A percentile compares a stretch with the other conserved stretches of the same genome.
phyloP scores from a whole-genome alignment of 2,329 filamentous ascomycete species.

The Macrophomina phaseolina region DNA sequence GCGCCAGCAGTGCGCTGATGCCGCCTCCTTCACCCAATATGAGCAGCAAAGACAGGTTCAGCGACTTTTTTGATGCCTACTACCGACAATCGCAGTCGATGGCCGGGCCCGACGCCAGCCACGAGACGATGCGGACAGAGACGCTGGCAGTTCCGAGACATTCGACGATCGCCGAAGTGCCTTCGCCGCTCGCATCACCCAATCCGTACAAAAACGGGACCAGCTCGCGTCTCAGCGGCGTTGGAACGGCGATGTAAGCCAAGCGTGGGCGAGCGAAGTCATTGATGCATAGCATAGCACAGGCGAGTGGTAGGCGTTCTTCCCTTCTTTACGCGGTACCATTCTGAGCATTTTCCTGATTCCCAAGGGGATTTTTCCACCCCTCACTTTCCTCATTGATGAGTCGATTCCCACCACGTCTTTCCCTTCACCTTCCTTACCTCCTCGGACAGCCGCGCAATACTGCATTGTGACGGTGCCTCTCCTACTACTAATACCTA shows the following conservation, averaged over 20 bases:
- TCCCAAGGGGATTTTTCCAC: not conserved
- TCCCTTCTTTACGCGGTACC: not conserved
- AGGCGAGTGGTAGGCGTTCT: slow-evolving; percentile 7
- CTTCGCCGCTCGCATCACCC: slow-evolving; percentile 31
- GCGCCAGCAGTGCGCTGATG: not conserved
- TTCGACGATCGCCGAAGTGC: slow-evolving; percentile 39
- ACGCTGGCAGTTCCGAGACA: slow-evolving; percentile 32
- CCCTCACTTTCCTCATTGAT: not conserved
- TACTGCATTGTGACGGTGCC: not conserved
- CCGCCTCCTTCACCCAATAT: slow-evolving; percentile 27
- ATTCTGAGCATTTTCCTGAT: slow-evolving; percentile 1
- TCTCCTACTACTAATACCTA: not conserved
- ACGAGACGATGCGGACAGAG: slow-evolving; percentile 31
- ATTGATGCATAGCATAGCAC: slow-evolving; percentile 24
- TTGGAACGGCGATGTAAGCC: not conserved
- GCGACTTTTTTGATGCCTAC: slow-evolving; percentile 49
- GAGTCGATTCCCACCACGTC: slow-evolving; percentile 18
- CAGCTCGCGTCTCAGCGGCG: not conserved
- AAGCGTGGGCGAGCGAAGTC: not conserved
- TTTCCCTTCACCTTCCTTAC: not conserved
- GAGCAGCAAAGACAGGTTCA: slow-evolving; percentile 34
- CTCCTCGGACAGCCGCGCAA: not conserved
- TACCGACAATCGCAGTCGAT: slow-evolving; percentile 40
- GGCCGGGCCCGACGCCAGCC: slow-evolving; percentile 20
- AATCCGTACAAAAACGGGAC: not conserved